Evolutionary conservation across 116 monocot species (phyloP), one percentile per base, ranked within the genome.

Genomic region (Trichopus zeylanicus): DNA sequence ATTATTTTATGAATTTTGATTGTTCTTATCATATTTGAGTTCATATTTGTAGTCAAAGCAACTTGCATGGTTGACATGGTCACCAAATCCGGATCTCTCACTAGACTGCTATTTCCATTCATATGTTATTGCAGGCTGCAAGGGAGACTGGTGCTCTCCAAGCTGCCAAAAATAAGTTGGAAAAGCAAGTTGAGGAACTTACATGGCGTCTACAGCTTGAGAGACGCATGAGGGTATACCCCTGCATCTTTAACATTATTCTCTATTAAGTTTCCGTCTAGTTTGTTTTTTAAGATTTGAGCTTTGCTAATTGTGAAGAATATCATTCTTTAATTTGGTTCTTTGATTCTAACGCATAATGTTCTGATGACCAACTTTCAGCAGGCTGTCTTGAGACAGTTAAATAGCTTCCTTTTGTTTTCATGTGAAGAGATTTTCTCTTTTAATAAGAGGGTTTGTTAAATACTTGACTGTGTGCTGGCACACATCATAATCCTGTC

Each of bases 121-220:
- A 16, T 51, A 9, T 55, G 0, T 55, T 26, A 26, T 15, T 68
- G 38, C 55, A 93, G 93, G 85, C 85, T 51, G 85, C 93, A 74
- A 88, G 42, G 65, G 93, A 93, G 80, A 88, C 93, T 69, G 93
- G 93, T 56, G 93, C 88, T 56, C 82, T 93, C 18, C 93, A 88
- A 63, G 93, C 78, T 72, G 93, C 93, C 29, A 93, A 93, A 67
- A 88, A 77, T 61, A 93, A 88, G 70, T 68, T 93, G 77, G 93
- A 93, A 70, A 93, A 93, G 59, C 79, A 93, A 79, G 93, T 93
- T 39, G 93, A 93, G 61, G 93, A 93, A 46, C 79, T 93, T 42
- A 93, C 82, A 22, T 88, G 78, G 93, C 62, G 80, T 46, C 61
- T 93, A 32, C 82, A 93, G 39, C 60, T 85, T 54, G 93, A 93